phyloP scores from a whole-genome alignment of 352 stramenopile species.

The Pythium oligandrum region DNA sequence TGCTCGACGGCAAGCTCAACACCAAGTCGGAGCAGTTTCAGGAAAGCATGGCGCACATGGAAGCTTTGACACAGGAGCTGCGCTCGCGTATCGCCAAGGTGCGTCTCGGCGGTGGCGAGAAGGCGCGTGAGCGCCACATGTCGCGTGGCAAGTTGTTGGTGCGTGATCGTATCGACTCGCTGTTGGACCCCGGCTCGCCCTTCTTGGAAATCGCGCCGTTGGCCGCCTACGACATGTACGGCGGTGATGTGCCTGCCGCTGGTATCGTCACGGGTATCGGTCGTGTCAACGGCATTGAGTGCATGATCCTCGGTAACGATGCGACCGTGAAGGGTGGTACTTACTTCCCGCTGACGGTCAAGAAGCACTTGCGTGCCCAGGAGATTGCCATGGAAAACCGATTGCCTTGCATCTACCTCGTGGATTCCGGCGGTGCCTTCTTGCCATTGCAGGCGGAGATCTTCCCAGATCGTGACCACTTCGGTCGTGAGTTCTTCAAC shows the following conservation, averaged over 20 bases:
- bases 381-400: slow-evolving; percentile 96
- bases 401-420: slow-evolving; percentile 97
- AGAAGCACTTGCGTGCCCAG: slow-evolving; percentile 95
- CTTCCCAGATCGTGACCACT: slow-evolving; percentile 96
- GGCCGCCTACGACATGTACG: slow-evolving; percentile 86
- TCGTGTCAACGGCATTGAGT: slow-evolving; percentile 81
- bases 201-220: slow-evolving; percentile 95
- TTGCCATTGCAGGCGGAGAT: slow-evolving; percentile 95
- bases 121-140: slow-evolving; percentile 67
- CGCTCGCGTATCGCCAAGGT: slow-evolving; percentile 32
- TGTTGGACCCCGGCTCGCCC: slow-evolving; percentile 93
- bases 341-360: slow-evolving; percentile 98
- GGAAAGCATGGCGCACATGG: slow-evolving; percentile 55
- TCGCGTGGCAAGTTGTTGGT: slow-evolving; percentile 76
- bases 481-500: slow-evolving; percentile 99
- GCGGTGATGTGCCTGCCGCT: slow-evolving; percentile 67
- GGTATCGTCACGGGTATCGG: slow-evolving; percentile 91
- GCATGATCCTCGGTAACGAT: slow-evolving; percentile 98
- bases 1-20: slow-evolving; percentile 61
- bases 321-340: slow-evolving; percentile 98
- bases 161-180: slow-evolving; percentile 91
- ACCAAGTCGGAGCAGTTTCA: slow-evolving; percentile 54
- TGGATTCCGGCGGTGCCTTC: slow-evolving; percentile 94
- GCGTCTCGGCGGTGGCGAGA: slow-evolving; percentile 60
- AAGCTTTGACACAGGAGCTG: slow-evolving; percentile 43